Conservation (phyloP, 108 stramenopile species). For the Cylindrotheca fusiformis region DNA sequence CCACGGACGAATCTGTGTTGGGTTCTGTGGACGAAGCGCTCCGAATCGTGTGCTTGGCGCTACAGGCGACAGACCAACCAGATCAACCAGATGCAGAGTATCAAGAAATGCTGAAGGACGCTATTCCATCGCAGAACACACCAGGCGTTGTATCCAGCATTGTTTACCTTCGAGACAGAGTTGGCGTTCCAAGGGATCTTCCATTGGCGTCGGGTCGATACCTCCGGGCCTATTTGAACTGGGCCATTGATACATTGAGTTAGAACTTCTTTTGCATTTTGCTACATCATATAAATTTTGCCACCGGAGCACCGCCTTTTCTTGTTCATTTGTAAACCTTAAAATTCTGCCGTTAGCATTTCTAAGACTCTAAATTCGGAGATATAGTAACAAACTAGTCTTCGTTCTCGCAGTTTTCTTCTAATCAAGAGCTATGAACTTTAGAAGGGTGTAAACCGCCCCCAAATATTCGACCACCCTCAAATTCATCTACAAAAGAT, state of each 20-base stretch:
- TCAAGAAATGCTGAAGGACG: constrained; percentile 24
- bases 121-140: constrained; percentile 36
- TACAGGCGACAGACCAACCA: constrained; percentile 41
- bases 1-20: constrained; percentile 42
- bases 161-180: constrained; percentile 73
- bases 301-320: no score
- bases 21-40: constrained; percentile 61
- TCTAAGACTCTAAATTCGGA: no score
- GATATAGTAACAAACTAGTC: no score
- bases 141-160: constrained; percentile 59
- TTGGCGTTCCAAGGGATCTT: constrained; percentile 78
- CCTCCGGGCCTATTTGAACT: constrained; percentile 80
- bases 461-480: no score
- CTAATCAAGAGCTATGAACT: no score
- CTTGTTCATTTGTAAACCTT: no score
- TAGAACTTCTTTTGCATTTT: no score
- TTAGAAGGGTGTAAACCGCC: no score
- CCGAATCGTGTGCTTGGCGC: constrained; percentile 48
- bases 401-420: no score
- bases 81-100: constrained; percentile 18
- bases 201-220: constrained; percentile 75
- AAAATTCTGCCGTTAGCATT: no score
- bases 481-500: no score
- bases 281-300: no score
- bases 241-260: constrained; percentile 48